phyloP scores from a whole-genome alignment of 164 flowering plant genomes.

The Vitis labrusca region DNA sequence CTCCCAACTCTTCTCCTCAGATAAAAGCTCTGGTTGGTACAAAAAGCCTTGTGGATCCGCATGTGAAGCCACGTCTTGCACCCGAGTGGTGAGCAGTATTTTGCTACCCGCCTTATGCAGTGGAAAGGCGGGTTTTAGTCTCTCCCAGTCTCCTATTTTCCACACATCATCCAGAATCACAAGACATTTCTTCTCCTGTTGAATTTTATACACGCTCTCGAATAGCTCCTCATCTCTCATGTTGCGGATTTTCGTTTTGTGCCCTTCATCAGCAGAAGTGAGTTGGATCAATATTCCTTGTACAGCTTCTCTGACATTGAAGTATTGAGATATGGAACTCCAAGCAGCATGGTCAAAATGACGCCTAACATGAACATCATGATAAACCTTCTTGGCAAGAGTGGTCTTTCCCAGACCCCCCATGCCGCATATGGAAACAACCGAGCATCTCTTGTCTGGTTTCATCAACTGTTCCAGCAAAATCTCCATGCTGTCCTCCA shows the following conservation, averaged over 20 bases:
- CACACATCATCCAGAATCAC: conserved; percentile 47
- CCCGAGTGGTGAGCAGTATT: conserved; percentile 32
- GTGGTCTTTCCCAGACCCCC: conserved; percentile 32
- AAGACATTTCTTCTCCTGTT: conserved; percentile 22
- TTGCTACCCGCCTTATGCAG: conserved; percentile 10
- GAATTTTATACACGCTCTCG: neutral
- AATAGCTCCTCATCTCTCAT: conserved; percentile 1
- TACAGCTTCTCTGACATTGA: neutral
- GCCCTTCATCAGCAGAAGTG: conserved; percentile 7
- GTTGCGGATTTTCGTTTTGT: neutral
- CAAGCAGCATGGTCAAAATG: conserved; percentile 20
- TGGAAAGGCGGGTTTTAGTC: conserved; percentile 14
- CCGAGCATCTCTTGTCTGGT: neutral
- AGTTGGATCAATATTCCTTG: conserved; percentile 4
- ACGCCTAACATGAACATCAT: neutral
- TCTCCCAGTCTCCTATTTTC: conserved; percentile 23
- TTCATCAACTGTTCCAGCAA: neutral
- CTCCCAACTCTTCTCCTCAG: conserved; percentile 26
- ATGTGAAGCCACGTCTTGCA: conserved; percentile 14
- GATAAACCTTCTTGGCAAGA: conserved; percentile 18
- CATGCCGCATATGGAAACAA: conserved; percentile 20
- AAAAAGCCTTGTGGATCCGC: conserved; percentile 9
- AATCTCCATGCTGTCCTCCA: neutral
- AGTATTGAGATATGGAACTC: conserved; percentile 22
- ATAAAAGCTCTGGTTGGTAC: conserved; percentile 2